Conservation (phyloP, 2,329 filamentous ascomycete species). For the Waltergamsia citrina region DNA sequence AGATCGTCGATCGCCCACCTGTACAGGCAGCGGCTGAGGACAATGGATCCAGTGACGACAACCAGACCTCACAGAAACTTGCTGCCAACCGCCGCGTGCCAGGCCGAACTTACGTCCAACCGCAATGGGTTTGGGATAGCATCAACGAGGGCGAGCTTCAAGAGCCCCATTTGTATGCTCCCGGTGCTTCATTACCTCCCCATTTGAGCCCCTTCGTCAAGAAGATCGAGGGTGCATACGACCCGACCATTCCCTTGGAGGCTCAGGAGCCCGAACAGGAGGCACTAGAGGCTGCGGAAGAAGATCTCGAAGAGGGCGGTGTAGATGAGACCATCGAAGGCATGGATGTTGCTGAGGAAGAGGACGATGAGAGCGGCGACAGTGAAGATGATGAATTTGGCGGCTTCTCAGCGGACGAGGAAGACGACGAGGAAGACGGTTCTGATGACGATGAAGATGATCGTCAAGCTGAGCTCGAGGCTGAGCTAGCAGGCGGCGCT, state of each 20-base stretch:
- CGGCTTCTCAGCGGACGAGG: slow-evolving; percentile 40
- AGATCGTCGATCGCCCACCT: slow-evolving; percentile 85
- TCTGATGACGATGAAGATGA: slow-evolving; percentile 56
- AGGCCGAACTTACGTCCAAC: slow-evolving; percentile 88
- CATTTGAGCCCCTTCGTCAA: slow-evolving; percentile 96
- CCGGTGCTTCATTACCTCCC: slow-evolving; percentile 81
- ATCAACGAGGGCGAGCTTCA: slow-evolving; percentile 87
- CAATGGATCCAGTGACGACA: slow-evolving; percentile 44
- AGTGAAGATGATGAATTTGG: slow-evolving; percentile 39
- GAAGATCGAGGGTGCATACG: slow-evolving; percentile 76
- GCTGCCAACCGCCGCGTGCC: slow-evolving; percentile 65
- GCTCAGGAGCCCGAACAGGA: slow-evolving; percentile 85
- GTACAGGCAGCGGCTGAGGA: slow-evolving; percentile 49
- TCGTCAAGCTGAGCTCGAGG: slow-evolving; percentile 85
- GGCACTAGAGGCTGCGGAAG: slow-evolving; percentile 61
- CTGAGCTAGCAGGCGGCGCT: slow-evolving; percentile 69
- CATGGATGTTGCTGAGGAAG: slow-evolving; percentile 40
- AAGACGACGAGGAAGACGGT: slow-evolving; percentile 27
- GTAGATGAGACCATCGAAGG: slow-evolving; percentile 36
- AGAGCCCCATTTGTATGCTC: slow-evolving; percentile 77
- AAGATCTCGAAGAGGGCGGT: slow-evolving; percentile 35
- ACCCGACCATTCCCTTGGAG: slow-evolving; percentile 76
- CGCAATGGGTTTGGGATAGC: slow-evolving; percentile 98
- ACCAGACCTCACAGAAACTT: slow-evolving; percentile 51
- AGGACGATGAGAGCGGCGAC: slow-evolving; percentile 32